phyloP scores from a whole-genome alignment of 2,329 filamentous ascomycete species.

The Chaetoscypha palmicola region DNA sequence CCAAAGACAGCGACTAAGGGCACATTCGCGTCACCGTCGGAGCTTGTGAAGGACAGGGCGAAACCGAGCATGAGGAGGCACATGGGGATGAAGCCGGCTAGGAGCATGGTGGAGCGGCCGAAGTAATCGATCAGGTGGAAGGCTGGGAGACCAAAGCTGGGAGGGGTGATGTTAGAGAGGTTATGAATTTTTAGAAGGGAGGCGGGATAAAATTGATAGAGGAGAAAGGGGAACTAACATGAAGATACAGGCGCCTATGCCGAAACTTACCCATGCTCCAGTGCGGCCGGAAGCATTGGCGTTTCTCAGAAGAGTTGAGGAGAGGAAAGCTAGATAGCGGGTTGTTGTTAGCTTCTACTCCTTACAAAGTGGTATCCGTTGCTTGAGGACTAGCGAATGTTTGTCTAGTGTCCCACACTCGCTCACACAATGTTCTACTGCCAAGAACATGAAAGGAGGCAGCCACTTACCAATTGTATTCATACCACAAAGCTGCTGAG shows the following conservation, averaged over 20 bases:
- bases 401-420: too few species aligned
- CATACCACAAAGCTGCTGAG: background rate
- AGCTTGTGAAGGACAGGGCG: background rate
- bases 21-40: background rate
- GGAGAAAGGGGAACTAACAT: background rate
- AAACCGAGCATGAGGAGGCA: slow-evolving; percentile 1
- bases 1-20: slow-evolving; percentile 1
- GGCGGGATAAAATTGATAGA: background rate
- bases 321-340: background rate
- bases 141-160: background rate
- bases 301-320: background rate
- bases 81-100: slow-evolving; percentile 3
- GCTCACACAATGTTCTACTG: too few species aligned
- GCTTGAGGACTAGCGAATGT: too few species aligned
- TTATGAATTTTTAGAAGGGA: background rate
- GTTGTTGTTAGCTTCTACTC: too few species aligned
- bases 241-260: slow-evolving; percentile 1
- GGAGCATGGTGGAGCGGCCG: background rate
- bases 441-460: background rate
- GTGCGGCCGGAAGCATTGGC: background rate
- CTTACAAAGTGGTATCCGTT: too few species aligned
- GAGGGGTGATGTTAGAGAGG: background rate
- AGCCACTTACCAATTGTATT: background rate
- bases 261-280: slow-evolving; percentile 2
- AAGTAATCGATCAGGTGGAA: slow-evolving; percentile 1